Conservation (phyloP, 805 yeast genomes). For the Schizosaccharomyces osmophilus region DNA sequence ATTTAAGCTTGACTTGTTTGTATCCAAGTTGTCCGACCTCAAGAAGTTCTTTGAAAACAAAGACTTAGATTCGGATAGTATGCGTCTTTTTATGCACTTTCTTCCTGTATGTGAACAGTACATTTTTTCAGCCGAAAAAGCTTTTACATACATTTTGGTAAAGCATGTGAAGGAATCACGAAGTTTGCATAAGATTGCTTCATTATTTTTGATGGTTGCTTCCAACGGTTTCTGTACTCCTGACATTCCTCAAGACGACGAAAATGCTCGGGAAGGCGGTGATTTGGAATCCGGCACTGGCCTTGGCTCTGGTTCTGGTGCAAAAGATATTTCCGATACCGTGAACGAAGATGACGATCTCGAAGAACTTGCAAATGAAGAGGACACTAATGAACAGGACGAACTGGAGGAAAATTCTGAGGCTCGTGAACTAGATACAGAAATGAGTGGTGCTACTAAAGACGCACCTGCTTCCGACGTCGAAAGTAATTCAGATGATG, state of each 20-base stretch:
- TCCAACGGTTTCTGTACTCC: neutral
- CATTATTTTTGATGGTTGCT: neutral
- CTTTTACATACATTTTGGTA: neutral
- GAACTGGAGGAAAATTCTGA: conserved; percentile 43
- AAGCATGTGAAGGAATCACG: neutral
- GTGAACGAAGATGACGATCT: conserved; percentile 81
- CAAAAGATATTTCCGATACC: conserved; percentile 53
- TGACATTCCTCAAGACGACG: neutral
- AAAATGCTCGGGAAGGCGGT: conserved; percentile 12
- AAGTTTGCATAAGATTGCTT: neutral
- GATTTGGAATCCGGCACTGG: conserved; percentile 50
- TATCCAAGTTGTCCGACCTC: no score
- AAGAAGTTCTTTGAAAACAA: neutral
- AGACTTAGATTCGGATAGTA: neutral
- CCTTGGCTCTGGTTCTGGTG: conserved; percentile 82
- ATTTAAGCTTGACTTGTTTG: no score
- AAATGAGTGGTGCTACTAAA: conserved; percentile 34
- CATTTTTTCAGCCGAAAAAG: neutral
- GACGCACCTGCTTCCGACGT: conserved; percentile 23
- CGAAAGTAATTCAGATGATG: conserved; percentile 51
- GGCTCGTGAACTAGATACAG: conserved; percentile 85
- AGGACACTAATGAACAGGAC: conserved; percentile 57
- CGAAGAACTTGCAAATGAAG: conserved; percentile 42
- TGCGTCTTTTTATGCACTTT: neutral
- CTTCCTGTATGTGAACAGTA: neutral